Percentiles rank a stretch among this genome's conserved stretches.
These are phyloP conservation scores for Cicer cuneatum DNA, from an alignment of 306 rosid species.

Conservation along the genomic window DNA sequence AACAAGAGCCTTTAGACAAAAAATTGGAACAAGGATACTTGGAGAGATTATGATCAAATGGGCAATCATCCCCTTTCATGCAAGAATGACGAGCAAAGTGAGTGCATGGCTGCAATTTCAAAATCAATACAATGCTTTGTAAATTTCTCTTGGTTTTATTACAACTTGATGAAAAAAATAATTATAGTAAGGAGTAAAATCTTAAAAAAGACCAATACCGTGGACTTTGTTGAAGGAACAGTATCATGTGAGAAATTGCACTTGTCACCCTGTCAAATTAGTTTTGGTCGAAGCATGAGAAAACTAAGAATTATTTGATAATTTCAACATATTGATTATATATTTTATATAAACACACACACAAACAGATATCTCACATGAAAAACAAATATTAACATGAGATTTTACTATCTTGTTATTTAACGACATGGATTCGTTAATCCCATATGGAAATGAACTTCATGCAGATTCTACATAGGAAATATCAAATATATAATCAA, in stretches of 20 bases:
- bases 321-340: background rate
- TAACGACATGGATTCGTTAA: background rate
- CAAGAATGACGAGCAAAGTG: conserved; percentile 73
- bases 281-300: conserved; percentile 25
- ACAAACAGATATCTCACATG: background rate
- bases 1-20: conserved; percentile 67
- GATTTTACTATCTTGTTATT: background rate
- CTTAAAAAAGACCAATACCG: conserved; percentile 51
- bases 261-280: conserved; percentile 74
- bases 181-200: background rate
- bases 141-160: conserved; percentile 11
- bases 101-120: conserved; percentile 76
- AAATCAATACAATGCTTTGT: conserved; percentile 28
- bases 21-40: conserved; percentile 80
- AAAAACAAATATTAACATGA: background rate
- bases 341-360: background rate
- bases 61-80: conserved; percentile 95
- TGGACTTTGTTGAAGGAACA: conserved; percentile 76
- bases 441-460: background rate
- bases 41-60: conserved; percentile 82
- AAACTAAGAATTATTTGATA: conserved; percentile 26
- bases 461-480: background rate
- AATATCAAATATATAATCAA: background rate
- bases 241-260: conserved; percentile 86
- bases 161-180: background rate